Conservation (phyloP, 345 rosid genomes). For the Salix caprea region DNA sequence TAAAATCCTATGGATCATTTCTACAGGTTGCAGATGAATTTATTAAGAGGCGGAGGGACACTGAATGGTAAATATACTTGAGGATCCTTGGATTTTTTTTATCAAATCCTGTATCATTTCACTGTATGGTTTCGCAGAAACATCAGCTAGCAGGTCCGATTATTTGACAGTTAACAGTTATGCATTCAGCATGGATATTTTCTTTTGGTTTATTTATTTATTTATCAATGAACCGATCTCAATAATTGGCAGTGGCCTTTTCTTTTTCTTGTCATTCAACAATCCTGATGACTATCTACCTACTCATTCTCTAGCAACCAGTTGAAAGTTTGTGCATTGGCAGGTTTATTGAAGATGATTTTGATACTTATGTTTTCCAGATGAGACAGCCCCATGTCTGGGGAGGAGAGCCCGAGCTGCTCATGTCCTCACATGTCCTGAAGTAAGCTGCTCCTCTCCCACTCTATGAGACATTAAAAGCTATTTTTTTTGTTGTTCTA, state of each 20-base stretch:
- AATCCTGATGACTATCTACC: not conserved
- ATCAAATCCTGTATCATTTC: not conserved
- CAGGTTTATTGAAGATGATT: slow-evolving; percentile 67
- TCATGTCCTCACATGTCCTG: slow-evolving; percentile 65
- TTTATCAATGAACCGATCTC: not conserved
- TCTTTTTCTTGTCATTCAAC: not conserved
- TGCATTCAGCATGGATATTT: not conserved
- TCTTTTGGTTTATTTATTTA: not conserved
- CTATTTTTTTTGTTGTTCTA: not conserved
- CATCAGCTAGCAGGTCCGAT: not conserved
- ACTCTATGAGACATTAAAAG: not conserved
- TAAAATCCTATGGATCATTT: not conserved
- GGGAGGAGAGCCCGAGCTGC: slow-evolving; percentile 81
- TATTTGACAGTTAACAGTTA: not conserved
- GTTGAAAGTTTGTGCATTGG: slow-evolving; percentile 1
- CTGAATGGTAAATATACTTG: slow-evolving; percentile 48
- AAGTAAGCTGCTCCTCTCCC: slow-evolving; percentile 25
- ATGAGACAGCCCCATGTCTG: slow-evolving; percentile 61
- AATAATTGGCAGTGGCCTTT: not conserved
- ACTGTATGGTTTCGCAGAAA: not conserved
- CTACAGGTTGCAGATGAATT: slow-evolving; percentile 66
- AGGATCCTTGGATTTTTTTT: not conserved
- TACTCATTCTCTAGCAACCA: not conserved
- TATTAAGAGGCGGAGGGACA: slow-evolving; percentile 54
- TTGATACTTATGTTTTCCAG: slow-evolving; percentile 47